Percentiles rank a stretch among this genome's conserved stretches.
Evolutionary conservation across 805 yeast genomes (phyloP).

Genomic region (Pichia cabralensis): DNA sequence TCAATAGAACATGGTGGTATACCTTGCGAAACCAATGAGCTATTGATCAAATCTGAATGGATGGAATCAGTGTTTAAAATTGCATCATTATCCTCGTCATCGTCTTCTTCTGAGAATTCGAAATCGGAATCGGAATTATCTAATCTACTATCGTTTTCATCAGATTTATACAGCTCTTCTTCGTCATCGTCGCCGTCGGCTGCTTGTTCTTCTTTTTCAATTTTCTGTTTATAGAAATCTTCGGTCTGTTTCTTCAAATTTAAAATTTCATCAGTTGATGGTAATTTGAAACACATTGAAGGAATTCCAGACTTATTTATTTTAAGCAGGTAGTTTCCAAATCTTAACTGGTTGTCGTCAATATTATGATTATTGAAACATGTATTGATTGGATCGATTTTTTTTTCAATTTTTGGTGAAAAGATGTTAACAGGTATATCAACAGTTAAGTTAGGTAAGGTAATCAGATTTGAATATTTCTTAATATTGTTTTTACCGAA

Average conservation of each 20-base stretch:
- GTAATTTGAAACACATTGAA: neutral
- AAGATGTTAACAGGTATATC: too few species aligned
- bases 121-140: conserved; percentile 7
- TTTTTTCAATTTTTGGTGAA: conserved; percentile 1
- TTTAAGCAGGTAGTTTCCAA: conserved; percentile 10
- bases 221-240: too few species aligned
- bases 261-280: neutral
- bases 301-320: conserved; percentile 6
- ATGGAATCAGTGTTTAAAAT: neutral
- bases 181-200: conserved; percentile 2
- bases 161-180: conserved; percentile 1
- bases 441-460: too few species aligned
- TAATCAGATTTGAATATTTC: conserved; percentile 12
- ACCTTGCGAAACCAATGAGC: too few species aligned
- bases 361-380: conserved; percentile 6
- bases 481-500: conserved; percentile 10
- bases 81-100: neutral
- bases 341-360: conserved; percentile 4
- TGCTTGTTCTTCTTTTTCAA: too few species aligned
- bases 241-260: too few species aligned
- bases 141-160: conserved; percentile 16
- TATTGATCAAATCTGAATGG: too few species aligned
- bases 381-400: conserved; percentile 6
- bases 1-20: too few species aligned
- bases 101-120: neutral